Conservation (phyloP, 1,284 basidiomycete species). For the Ustilago bromivora region DNA sequence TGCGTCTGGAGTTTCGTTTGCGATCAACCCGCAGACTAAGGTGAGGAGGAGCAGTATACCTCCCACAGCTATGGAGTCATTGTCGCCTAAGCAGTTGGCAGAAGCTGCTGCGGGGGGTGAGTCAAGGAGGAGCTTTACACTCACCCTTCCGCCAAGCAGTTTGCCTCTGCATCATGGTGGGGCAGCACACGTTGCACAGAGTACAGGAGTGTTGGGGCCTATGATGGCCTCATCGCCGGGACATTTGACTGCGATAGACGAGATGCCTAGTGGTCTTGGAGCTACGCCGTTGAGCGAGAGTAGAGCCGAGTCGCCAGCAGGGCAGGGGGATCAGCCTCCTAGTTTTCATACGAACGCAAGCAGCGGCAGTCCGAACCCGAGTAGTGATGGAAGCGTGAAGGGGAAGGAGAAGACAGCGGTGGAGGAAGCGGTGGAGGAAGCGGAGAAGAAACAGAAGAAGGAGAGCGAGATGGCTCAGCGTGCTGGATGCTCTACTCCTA, state of each 20-base stretch:
- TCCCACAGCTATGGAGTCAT: constrained; percentile 10
- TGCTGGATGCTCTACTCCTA: constrained; percentile 38
- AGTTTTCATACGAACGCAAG: constrained; percentile 15
- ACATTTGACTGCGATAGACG: constrained; percentile 47
- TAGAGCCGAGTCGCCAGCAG: constrained; percentile 23
- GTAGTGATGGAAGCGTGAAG: constrained; percentile 22
- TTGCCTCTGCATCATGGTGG: constrained; percentile 24
- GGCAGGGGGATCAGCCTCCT: constrained; percentile 10
- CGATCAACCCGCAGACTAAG: constrained; percentile 9
- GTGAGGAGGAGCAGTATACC: constrained; percentile 35
- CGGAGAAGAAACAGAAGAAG: not conserved
- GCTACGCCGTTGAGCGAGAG: constrained; percentile 29
- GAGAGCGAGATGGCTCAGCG: constrained; percentile 19
- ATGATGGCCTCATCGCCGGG: constrained; percentile 28
- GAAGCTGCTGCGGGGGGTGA: constrained; percentile 18
- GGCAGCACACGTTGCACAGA: not conserved
- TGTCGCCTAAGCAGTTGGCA: constrained; percentile 23
- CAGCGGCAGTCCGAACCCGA: constrained; percentile 2
- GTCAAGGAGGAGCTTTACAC: constrained; percentile 30
- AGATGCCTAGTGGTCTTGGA: constrained; percentile 26
- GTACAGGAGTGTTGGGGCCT: not conserved
- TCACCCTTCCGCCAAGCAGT: constrained; percentile 36
- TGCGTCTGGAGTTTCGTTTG: constrained; percentile 42
- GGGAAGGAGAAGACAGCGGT: constrained; percentile 19
- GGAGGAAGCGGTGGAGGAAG: not conserved